A percentile compares a stretch with the other conserved stretches of the same genome.
These are phyloP conservation scores for Phlyctochytrium arcticum DNA, from an alignment of 192 early-diverging fungal species.

Conservation along the genomic window DNA sequence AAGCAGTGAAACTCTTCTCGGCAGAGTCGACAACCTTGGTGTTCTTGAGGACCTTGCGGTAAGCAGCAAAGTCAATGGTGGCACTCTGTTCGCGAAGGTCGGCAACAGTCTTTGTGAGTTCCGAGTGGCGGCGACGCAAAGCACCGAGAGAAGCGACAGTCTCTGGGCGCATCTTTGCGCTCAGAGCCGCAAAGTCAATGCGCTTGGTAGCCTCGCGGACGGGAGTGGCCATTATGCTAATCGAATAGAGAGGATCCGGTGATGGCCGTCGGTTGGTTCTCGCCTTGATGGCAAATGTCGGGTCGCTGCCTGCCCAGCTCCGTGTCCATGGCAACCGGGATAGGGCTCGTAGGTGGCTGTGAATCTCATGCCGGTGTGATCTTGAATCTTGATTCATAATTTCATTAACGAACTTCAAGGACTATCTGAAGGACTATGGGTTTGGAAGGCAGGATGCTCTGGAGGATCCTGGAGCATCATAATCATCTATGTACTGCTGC, in stretches of 20 bases:
- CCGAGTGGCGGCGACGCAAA: conserved; percentile 94
- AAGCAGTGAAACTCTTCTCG: conserved; percentile 75
- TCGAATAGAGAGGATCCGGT: no score
- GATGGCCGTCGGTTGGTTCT: no score
- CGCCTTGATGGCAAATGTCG: not conserved
- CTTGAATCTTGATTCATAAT: no score
- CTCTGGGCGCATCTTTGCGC: conserved; percentile 80
- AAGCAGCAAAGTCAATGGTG: conserved; percentile 83
- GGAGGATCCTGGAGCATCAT: no score
- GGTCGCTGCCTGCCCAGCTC: not conserved
- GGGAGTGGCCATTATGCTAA: conserved; percentile 13
- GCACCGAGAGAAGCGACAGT: conserved; percentile 77
- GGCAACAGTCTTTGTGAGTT: conserved; percentile 74
- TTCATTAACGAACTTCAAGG: no score
- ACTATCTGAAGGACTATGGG: no score
- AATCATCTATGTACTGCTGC: no score
- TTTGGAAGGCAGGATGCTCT: no score
- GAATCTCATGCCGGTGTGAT: no score
- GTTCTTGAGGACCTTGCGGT: conserved; percentile 88
- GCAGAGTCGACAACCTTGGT: conserved; percentile 82
- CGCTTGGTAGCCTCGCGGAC: conserved; percentile 54
- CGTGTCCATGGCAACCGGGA: no score
- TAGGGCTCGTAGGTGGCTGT: no score
- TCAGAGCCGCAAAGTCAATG: conserved; percentile 88
- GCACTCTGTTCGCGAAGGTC: conserved; percentile 81